Conservation (phyloP, 805 yeast species). For the Metschnikowia amazonensis region DNA sequence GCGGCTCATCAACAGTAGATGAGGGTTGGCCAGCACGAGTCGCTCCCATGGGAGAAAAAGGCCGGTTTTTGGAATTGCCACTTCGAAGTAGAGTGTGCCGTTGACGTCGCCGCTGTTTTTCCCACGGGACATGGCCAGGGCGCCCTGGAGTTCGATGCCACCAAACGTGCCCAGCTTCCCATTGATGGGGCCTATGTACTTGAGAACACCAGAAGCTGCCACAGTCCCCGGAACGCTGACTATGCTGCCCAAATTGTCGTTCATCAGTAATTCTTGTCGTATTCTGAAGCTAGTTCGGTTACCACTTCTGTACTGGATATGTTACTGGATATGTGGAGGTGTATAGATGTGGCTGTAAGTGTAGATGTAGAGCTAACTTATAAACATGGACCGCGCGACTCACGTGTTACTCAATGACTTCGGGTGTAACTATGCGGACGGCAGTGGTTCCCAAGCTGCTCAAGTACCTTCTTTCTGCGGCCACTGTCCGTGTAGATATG, state of each 20-base stretch:
- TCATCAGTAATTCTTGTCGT: constrained; percentile 17
- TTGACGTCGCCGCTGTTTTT: constrained; percentile 82
- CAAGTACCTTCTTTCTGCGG: constrained; percentile 1
- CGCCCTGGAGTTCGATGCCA: constrained; percentile 81
- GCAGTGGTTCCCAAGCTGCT: background rate
- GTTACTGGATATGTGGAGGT: background rate
- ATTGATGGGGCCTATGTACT: constrained; percentile 69
- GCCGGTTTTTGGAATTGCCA: constrained; percentile 63
- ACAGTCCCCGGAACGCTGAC: constrained; percentile 59
- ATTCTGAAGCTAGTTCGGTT: no score
- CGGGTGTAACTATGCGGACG: background rate
- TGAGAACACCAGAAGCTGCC: constrained; percentile 59
- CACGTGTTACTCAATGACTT: constrained; percentile 2
- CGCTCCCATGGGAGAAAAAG: constrained; percentile 63
- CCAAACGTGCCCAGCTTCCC: constrained; percentile 74
- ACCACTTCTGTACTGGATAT: no score
- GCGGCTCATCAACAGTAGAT: constrained; percentile 15
- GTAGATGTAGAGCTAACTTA: background rate
- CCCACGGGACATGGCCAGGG: constrained; percentile 55
- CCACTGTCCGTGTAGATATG: background rate
- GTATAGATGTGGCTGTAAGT: background rate
- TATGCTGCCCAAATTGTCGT: constrained; percentile 31
- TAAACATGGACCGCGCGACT: background rate
- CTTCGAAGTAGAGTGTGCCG: constrained; percentile 66
- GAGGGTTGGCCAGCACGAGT: constrained; percentile 33